Conservation (phyloP, 179 eudicot genomes). For the Drosera spatulata region DNA sequence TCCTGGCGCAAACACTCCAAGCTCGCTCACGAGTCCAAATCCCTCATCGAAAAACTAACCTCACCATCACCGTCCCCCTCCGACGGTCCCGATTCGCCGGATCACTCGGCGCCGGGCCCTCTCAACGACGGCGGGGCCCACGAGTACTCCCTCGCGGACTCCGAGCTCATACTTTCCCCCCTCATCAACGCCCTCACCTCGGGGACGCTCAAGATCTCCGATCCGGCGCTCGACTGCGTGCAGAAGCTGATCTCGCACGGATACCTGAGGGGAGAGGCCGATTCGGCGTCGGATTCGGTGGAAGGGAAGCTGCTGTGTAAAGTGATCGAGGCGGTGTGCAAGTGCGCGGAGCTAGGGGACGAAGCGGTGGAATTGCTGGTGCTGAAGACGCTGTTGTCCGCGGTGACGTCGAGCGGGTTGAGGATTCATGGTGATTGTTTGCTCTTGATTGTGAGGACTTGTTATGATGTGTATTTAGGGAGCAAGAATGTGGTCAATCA, state of each 20-base stretch:
- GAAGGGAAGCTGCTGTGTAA: constrained; percentile 46
- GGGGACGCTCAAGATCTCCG: constrained; percentile 53
- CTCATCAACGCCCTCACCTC: constrained; percentile 45
- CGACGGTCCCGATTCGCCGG: constrained; percentile 16
- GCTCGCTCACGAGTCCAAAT: constrained; percentile 63
- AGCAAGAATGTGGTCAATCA: constrained; percentile 91
- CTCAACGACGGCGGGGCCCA: constrained; percentile 43
- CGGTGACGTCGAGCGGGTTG: constrained; percentile 64
- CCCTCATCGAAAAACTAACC: constrained; percentile 48
- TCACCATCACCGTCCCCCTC: constrained; percentile 11
- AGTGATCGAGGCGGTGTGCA: constrained; percentile 59
- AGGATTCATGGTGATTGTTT: constrained; percentile 85
- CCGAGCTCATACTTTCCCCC: constrained; percentile 61
- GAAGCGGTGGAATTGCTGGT: constrained; percentile 61
- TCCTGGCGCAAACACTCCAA: constrained; percentile 89
- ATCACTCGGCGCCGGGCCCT: constrained; percentile 35
- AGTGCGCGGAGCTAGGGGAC: constrained; percentile 49
- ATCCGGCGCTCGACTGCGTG: constrained; percentile 54
- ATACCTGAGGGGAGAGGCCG: constrained; percentile 29
- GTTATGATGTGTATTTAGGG: constrained; percentile 70
- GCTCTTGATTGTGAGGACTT: constrained; percentile 68
- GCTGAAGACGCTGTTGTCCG: constrained; percentile 57
- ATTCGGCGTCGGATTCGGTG: constrained; percentile 32
- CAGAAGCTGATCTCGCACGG: constrained; percentile 61
- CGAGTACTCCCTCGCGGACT: constrained; percentile 53